These are phyloP conservation scores for Coemansia interrupta DNA, from an alignment of 192 early-diverging fungal species.

Conservation along the genomic window DNA sequence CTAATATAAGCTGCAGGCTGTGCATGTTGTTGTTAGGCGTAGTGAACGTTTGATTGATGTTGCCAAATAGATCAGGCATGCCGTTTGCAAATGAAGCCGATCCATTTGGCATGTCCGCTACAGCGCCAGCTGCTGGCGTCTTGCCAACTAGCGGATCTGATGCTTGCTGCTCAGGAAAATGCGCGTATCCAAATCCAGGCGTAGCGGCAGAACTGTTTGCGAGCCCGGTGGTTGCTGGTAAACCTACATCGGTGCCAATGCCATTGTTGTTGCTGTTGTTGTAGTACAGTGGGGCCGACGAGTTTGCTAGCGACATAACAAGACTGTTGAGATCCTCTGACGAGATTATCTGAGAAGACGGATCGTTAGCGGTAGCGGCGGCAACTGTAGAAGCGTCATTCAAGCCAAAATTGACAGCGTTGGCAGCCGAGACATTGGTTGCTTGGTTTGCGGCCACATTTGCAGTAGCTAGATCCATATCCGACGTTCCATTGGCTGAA, in stretches of 20 bases:
- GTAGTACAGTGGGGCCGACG: background rate
- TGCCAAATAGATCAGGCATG: background rate
- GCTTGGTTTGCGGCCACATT: background rate
- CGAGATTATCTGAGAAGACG: background rate
- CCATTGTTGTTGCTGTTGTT: background rate
- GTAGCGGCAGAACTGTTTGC: too few species aligned
- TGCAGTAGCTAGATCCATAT: background rate
- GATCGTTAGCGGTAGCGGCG: background rate
- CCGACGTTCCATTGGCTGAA: background rate
- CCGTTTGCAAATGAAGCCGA: background rate
- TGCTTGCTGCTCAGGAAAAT: too few species aligned
- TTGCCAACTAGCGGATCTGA: too few species aligned
- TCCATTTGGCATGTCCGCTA: too few species aligned
- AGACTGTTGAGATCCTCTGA: slow-evolving; percentile 1
- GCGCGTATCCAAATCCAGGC: too few species aligned
- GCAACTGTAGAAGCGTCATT: background rate
- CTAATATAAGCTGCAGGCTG: slow-evolving; percentile 5
- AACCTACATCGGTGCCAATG: background rate
- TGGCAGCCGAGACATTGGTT: too few species aligned
- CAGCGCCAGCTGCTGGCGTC: too few species aligned
- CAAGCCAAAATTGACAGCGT: too few species aligned
- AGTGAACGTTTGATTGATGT: too few species aligned
- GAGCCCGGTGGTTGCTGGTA: too few species aligned
- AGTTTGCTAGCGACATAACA: slow-evolving; percentile 3
- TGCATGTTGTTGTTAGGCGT: background rate